phyloP scores from a whole-genome alignment of 1,284 basidiomycete species.

The Stygiomarasmius scandens region DNA sequence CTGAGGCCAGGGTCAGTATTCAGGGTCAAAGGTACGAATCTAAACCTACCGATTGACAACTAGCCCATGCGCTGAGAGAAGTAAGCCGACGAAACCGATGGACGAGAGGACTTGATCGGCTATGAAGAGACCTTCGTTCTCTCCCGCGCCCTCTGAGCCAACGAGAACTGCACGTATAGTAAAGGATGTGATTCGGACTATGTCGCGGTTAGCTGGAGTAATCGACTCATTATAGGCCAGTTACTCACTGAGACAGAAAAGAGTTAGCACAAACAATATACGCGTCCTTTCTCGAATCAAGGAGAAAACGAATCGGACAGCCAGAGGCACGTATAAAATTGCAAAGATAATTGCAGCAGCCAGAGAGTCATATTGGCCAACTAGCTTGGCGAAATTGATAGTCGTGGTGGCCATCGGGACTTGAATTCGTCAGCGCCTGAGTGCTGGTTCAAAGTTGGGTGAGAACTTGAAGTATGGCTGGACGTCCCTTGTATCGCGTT shows the following conservation, averaged over 20 bases:
- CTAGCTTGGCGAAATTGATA: constrained; percentile 39
- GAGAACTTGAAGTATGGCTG: no score
- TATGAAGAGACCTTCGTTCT: constrained; percentile 30
- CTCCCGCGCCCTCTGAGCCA: constrained; percentile 25
- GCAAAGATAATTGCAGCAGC: constrained; percentile 50
- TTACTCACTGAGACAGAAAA: constrained; percentile 50
- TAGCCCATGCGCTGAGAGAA: constrained; percentile 43
- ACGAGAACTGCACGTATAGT: constrained; percentile 34
- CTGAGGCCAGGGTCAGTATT: not conserved
- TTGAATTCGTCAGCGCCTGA: no score
- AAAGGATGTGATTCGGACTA: constrained; percentile 39
- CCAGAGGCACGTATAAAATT: constrained; percentile 42
- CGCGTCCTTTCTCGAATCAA: constrained; percentile 41
- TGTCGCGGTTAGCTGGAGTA: no score
- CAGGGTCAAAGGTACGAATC: no score
- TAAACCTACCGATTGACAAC: constrained; percentile 39
- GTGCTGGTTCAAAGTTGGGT: no score
- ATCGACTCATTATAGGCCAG: no score
- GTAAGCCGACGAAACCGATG: constrained; percentile 43
- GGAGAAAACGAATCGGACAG: constrained; percentile 37
- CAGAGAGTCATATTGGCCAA: constrained; percentile 42
- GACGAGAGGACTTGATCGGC: constrained; percentile 33
- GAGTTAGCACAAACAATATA: constrained; percentile 40
- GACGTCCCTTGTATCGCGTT: no score
- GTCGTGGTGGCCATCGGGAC: not conserved